Conservation (phyloP, 139 green algal genomes). For the Trebouxia sp. region DNA sequence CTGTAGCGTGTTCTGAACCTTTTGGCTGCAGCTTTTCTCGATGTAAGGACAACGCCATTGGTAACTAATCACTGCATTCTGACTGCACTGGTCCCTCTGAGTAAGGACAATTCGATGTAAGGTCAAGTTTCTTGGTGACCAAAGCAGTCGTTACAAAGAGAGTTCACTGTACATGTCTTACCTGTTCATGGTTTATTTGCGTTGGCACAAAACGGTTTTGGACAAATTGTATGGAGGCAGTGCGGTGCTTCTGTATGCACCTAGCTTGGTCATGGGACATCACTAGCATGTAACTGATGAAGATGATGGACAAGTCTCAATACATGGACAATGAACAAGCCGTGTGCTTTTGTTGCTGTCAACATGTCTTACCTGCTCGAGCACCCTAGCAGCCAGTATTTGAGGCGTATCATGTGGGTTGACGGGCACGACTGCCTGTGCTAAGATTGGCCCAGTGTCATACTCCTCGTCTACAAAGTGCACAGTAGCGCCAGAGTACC, state of each 20-base stretch:
- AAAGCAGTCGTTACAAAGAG: too few relatives aligned
- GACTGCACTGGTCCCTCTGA: too few relatives aligned
- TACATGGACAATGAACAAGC: neutral
- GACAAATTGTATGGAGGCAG: too few relatives aligned
- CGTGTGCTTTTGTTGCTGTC: neutral
- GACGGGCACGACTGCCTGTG: slow-evolving; percentile 88
- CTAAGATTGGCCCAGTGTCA: slow-evolving; percentile 94
- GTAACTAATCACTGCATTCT: too few relatives aligned
- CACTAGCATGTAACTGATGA: neutral
- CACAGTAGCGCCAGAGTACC: slow-evolving; percentile 88
- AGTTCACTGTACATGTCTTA: too few relatives aligned
- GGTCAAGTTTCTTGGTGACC: too few relatives aligned
- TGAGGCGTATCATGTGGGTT: slow-evolving; percentile 77
- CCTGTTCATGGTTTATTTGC: too few relatives aligned
- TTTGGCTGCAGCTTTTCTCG: too few relatives aligned
- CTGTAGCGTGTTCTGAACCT: too few relatives aligned
- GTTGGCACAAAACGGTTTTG: too few relatives aligned
- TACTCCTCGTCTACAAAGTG: slow-evolving; percentile 99
- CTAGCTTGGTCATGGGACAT: neutral
- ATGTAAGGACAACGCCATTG: too few relatives aligned
- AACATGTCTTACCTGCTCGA: slow-evolving; percentile 71
- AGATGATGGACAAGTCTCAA: neutral
- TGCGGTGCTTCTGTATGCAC: neutral
- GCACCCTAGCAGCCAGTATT: slow-evolving; percentile 81
- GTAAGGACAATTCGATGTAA: too few relatives aligned